Evolutionary conservation across 257 asterid genomes (phyloP).

Genomic region (Ballota nigra): DNA sequence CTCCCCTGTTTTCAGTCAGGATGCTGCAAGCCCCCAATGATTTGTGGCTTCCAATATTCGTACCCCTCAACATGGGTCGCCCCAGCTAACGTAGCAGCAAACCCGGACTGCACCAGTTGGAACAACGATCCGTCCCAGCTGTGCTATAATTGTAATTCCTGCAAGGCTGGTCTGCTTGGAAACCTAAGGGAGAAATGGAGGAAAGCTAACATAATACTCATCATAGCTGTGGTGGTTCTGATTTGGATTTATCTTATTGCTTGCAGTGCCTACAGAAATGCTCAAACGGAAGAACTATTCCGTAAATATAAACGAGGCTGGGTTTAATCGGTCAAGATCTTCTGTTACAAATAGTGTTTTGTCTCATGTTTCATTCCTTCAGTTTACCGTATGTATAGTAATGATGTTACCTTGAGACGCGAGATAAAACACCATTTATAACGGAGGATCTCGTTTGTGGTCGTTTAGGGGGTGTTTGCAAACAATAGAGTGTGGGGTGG

Average conservation of each 20-base stretch:
- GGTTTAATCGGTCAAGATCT: slow-evolving; percentile 20
- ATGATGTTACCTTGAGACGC: not conserved
- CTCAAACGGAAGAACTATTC: slow-evolving; percentile 68
- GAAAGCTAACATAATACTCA: slow-evolving; percentile 61
- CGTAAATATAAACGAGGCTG: slow-evolving; percentile 59
- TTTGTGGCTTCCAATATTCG: slow-evolving; percentile 68
- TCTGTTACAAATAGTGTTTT: not conserved
- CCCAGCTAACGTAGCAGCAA: slow-evolving; percentile 43
- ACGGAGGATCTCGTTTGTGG: not conserved
- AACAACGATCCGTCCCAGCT: slow-evolving; percentile 59
- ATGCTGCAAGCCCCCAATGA: slow-evolving; percentile 90
- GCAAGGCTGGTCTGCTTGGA: slow-evolving; percentile 83
- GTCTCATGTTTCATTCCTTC: not conserved
- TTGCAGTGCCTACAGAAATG: slow-evolving; percentile 76
- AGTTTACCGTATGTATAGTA: not conserved
- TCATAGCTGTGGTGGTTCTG: slow-evolving; percentile 57
- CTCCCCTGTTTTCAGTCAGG: slow-evolving; percentile 55
- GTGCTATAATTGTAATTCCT: slow-evolving; percentile 75
- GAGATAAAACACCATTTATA: not conserved
- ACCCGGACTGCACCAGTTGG: slow-evolving; percentile 63
- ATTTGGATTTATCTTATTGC: slow-evolving; percentile 70
- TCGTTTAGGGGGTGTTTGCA: too few species aligned
- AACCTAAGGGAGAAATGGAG: slow-evolving; percentile 72
- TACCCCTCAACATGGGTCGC: slow-evolving; percentile 66
- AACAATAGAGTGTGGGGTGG: too few species aligned